Conservation (phyloP, 2,329 filamentous ascomycete species). For the Fusarium subglutinans region DNA sequence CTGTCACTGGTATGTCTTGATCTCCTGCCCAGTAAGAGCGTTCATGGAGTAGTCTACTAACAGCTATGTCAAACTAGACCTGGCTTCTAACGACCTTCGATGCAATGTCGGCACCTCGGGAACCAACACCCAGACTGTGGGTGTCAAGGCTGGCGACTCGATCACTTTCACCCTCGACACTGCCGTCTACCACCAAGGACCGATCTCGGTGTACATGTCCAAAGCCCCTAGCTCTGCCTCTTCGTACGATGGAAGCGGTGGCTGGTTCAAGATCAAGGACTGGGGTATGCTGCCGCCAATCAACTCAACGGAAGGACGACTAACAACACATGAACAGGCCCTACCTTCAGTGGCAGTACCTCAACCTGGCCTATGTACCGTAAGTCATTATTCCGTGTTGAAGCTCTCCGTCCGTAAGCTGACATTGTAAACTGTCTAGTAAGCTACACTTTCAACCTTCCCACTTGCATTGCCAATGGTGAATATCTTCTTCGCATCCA, state of each 20-base stretch:
- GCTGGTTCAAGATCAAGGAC: slow-evolving; percentile 17
- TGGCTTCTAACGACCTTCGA: slow-evolving; percentile 1
- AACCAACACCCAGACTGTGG: neutral
- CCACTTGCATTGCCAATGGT: neutral
- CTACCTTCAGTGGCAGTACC: neutral
- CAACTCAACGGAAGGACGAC: fast-evolving
- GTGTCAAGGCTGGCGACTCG: slow-evolving; percentile 4
- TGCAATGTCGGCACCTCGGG: slow-evolving; percentile 10
- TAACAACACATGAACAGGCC: neutral
- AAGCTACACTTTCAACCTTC: slow-evolving; percentile 3
- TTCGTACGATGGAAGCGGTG: neutral
- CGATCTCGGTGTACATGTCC: slow-evolving; percentile 5
- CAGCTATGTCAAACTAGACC: fast-evolving
- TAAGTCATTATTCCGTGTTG: neutral
- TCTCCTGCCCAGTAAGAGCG: neutral
- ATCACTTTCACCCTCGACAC: slow-evolving; percentile 11
- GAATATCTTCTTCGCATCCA: slow-evolving; percentile 9
- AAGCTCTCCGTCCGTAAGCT: neutral
- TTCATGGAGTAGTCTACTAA: neutral
- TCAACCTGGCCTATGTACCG: neutral
- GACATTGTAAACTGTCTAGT: neutral
- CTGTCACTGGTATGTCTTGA: neutral
- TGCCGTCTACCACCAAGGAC: slow-evolving; percentile 9
- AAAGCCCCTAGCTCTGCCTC: neutral
- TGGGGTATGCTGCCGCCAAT: neutral